Evolutionary conservation across 73 alveolate genomes (phyloP), one percentile per base, ranked within the genome.

Genomic region (Uronychia binucleata): DNA sequence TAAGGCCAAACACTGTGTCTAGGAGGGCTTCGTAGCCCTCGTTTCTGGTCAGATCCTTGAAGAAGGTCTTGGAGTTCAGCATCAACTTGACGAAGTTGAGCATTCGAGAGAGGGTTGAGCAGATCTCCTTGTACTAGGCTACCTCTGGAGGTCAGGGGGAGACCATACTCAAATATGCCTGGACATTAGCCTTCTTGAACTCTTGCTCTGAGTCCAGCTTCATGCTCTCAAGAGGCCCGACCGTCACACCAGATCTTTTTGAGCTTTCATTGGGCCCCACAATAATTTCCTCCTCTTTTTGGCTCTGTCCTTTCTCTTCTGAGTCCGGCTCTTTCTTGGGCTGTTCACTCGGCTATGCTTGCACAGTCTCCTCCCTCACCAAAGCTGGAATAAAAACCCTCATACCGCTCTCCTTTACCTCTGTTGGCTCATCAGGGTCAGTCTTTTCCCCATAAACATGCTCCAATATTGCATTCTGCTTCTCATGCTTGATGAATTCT

Each of bases 21-120:
- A 79, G 67, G 19, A 46, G 67, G 67, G 67, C 5, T 19, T 46
- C 78, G 1, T 33, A 46, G 28, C 57, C 59, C 13, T 34, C 79
- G 1, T 28, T 27, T 1, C 28, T 57, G 0, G 30, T 26, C 0
- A 79, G 78, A 5, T 79, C 86, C 34, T 46, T 79, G 58, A 79
- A 79, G 58, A 33, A 35, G 59, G 86, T 27, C 28, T 57, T 79
- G 19, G 86, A 79, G 78, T 79, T 79, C 0, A 75, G n/a, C 78
- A 79, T 8, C 25, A 57, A 30, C 28, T 75, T 30, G n/a, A 57
- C 30, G n/a, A 79, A 79, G 28, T 79, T 79, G 78, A 79, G 79
- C 19, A 79, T 77, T 75, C 57, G 34, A 0, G 86, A 79, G n/a
- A 46, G 67, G 19, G 19, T 5, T 5, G 67, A 46, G 19, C n/a